These are phyloP conservation scores for Microcera coccophila DNA, from an alignment of 2,329 filamentous ascomycete genomes.

Conservation along the genomic window DNA sequence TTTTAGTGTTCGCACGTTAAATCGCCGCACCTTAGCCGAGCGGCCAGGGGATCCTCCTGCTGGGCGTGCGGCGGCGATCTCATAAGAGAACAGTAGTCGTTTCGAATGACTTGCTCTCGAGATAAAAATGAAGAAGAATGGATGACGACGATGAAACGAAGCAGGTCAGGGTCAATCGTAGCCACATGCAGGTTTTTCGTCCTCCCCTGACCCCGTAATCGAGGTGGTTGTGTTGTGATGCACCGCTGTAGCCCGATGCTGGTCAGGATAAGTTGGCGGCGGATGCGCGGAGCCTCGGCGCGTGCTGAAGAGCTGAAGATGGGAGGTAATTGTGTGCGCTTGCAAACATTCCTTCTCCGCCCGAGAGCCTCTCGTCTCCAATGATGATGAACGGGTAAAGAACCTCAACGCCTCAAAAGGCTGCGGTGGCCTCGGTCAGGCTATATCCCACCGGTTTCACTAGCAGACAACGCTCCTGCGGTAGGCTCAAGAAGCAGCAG, in stretches of 20 bases:
- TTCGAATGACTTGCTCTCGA: no score
- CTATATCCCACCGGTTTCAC: constrained; percentile 22
- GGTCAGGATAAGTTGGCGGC: constrained; percentile 5
- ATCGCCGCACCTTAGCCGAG: constrained; percentile 40
- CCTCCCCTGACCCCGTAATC: not conserved
- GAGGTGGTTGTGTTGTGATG: not conserved
- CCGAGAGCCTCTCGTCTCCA: constrained; percentile 6
- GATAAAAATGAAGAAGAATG: no score
- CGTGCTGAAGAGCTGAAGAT: constrained; percentile 8
- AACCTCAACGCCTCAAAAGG: constrained; percentile 12
- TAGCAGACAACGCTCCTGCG: constrained; percentile 12
- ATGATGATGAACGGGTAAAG: constrained; percentile 16
- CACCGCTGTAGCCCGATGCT: not conserved
- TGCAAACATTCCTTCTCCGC: constrained; percentile 20
- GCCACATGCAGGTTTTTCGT: not conserved
- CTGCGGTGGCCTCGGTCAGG: constrained; percentile 16
- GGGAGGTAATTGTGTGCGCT: constrained; percentile 20
- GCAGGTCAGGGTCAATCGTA: not conserved
- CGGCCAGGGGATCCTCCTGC: constrained; percentile 21
- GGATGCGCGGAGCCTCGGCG: constrained; percentile 4
- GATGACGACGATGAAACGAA: constrained; percentile 4
- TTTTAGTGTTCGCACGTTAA: constrained; percentile 38
- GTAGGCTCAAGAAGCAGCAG: constrained; percentile 16
- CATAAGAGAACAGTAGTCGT: constrained; percentile 9
- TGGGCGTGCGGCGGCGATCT: constrained; percentile 18